Evolutionary conservation across 306 rosid species (phyloP), one percentile per base, ranked within the genome.

Genomic region (Prunus dulcis): DNA sequence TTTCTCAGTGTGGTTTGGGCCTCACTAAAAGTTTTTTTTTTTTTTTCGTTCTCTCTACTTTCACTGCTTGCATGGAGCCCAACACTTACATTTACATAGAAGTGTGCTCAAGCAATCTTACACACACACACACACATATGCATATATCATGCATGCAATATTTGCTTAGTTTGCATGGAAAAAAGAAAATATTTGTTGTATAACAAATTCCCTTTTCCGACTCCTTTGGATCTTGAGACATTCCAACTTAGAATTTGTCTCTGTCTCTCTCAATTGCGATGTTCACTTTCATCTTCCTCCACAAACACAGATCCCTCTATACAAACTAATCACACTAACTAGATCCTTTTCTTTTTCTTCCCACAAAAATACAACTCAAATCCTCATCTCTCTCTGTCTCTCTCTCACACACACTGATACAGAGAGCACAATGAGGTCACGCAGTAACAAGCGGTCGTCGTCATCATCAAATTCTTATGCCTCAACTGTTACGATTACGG

Each of bases 201-300:
- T 41, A 72, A 77, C 80, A 80, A 85, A 68, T 80, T 76, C 83
- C 87, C 86, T 76, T 64, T 51, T 85, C 97, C 97, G 77, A 92
- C 89, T 89, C 87, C 74, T 75, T 72, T 64, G 98, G 97, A 91
- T 92, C 95, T 89, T 75, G 71, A 78, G 73, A 58, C 83, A 72
- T 84, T 87, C 88, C 41, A 77, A 72, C 67, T 78, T 85, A 43
- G 69, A 85, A 82, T 69, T 0, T 49, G 8, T 41, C 68, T 58
- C 75, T 57, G 56, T 55, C 22, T 60, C 74, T 43, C 38, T 20
- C 50, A 11, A 38, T 73, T 18, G 32, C 76, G 67, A 22, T 69
- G 30, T 23, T 70, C 64, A 45, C 72, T 70, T 70, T 56, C 74
- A 38, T 78, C 84, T 77, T 63, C 69, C 69, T 77, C 75, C 76